Base-by-base conservation (phyloP, 2,329 filamentous ascomycete species). In the Blumeria hordei region DNA sequence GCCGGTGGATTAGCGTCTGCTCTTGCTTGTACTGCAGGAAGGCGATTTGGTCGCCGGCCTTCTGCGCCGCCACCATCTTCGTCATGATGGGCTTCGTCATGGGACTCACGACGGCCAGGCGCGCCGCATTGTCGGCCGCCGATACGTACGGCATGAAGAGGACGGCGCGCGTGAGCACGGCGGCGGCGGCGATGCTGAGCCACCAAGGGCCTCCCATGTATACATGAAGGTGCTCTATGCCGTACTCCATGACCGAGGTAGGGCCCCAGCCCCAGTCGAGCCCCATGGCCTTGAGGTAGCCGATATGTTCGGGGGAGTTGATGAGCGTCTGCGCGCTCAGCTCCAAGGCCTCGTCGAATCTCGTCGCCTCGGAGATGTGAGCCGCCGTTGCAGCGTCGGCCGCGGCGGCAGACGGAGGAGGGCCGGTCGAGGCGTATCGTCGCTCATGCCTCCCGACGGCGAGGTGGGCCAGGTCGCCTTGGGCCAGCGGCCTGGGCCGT, bases 221-320 rank as follows among this genome's bases (percentile, higher is more conserved):
- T 58, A 95, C 72, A 68, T 98, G 87, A 43, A 93, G 65, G 65
- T 90, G 80, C 71, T 98, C 92, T 10, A 96, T 69, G 2, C 77
- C 21, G 73, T 75, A 88, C 69, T 95, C 75, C 67, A 92, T 79
- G 14, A 78, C 60, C 3, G 80, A 70, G 0, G 88, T 85, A 5
- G 85, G 78, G 14, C 90, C 90, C 71, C 72, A 88, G 64, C 90
- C 88, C 63, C 83, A 96, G 62, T 96, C 85, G 21, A 98, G 71
- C 3, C 92, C 92, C 10, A 96, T 72, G 6, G 78, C 74, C 61
- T 85, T 78, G 57, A 98, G 72, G 64, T 88, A 95, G 58, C 92
- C 92, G 57, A 94, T 77, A 53, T 78, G 73, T 63, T 90, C 83
- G 9, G 64, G 63, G 4, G 62, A 58, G 39, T 62, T 53, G 33